A percentile compares a stretch with the other conserved stretches of the same genome.
These are phyloP conservation scores for Brasilioporus rufonigricans DNA, from an alignment of 768 basidiomycete species.

Conservation along the genomic window DNA sequence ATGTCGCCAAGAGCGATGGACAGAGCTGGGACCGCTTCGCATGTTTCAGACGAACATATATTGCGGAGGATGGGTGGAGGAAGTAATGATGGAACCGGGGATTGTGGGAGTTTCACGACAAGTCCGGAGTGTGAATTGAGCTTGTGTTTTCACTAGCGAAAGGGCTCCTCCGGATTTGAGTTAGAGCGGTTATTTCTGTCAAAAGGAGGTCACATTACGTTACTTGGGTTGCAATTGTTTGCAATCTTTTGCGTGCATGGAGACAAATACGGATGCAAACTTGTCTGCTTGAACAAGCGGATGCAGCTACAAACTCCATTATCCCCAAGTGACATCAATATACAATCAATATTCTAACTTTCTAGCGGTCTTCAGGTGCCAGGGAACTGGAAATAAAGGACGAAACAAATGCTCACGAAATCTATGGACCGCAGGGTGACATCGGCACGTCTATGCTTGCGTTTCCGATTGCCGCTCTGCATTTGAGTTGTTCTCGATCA, in stretches of 20 bases:
- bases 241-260: neutral
- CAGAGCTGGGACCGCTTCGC: neutral
- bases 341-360: slow-evolving; percentile 3
- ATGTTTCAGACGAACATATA: neutral
- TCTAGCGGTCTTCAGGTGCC: neutral
- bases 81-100: too few species aligned
- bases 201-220: too few species aligned
- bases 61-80: too few species aligned
- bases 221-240: too few species aligned
- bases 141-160: too few species aligned
- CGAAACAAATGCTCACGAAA: neutral
- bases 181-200: too few species aligned
- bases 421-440: slow-evolving; percentile 2
- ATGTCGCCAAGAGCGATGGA: neutral
- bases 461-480: neutral
- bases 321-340: too few species aligned
- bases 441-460: neutral
- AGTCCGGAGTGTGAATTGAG: too few species aligned
- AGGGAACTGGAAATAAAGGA: neutral
- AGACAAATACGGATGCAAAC: too few species aligned
- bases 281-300: too few species aligned
- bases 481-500: neutral
- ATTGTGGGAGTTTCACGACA: too few species aligned
- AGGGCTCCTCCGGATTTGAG: too few species aligned
- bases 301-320: neutral